These are phyloP conservation scores for Peribolospora baueri DNA, from an alignment of 768 basidiomycete genomes.

Conservation along the genomic window DNA sequence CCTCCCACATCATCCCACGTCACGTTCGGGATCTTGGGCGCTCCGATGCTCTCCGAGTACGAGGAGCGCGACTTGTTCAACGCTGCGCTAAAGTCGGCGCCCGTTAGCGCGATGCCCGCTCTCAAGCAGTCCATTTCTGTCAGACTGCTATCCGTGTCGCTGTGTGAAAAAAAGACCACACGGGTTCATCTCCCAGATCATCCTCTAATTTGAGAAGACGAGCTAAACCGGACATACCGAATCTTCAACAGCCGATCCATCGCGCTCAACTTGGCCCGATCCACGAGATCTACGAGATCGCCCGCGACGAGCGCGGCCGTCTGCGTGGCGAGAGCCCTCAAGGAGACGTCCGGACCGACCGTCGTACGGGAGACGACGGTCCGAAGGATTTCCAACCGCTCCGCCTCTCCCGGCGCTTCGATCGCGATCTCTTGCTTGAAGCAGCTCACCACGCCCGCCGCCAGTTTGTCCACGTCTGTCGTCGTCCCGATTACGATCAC, in stretches of 20 bases:
- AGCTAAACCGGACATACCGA: no score
- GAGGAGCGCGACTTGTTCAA: slow-evolving; percentile 45
- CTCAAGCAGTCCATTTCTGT: not conserved
- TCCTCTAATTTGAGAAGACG: slow-evolving; percentile 2
- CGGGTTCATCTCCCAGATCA: not conserved
- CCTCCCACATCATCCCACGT: slow-evolving; percentile 97
- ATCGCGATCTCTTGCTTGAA: slow-evolving; percentile 71
- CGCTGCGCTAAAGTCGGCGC: slow-evolving; percentile 46
- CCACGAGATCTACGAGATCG: slow-evolving; percentile 49
- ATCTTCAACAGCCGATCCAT: slow-evolving; percentile 19
- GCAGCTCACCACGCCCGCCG: slow-evolving; percentile 34
- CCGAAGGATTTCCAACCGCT: slow-evolving; percentile 38
- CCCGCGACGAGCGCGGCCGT: slow-evolving; percentile 72
- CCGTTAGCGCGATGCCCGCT: slow-evolving; percentile 23
- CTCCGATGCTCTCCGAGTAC: slow-evolving; percentile 84
- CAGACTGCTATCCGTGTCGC: not conserved
- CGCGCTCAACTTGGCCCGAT: slow-evolving; percentile 33
- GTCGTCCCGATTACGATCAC: slow-evolving; percentile 53
- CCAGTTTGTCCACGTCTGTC: slow-evolving; percentile 38
- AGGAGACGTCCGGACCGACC: slow-evolving; percentile 52
- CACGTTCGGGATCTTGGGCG: slow-evolving; percentile 83
- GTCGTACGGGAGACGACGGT: slow-evolving; percentile 22
- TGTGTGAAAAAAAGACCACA: not conserved
- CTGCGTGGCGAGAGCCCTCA: slow-evolving; percentile 48
- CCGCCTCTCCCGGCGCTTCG: slow-evolving; percentile 53